phyloP scores from a whole-genome alignment of 148 eudicot genomes.

The Polygonum aviculare region DNA sequence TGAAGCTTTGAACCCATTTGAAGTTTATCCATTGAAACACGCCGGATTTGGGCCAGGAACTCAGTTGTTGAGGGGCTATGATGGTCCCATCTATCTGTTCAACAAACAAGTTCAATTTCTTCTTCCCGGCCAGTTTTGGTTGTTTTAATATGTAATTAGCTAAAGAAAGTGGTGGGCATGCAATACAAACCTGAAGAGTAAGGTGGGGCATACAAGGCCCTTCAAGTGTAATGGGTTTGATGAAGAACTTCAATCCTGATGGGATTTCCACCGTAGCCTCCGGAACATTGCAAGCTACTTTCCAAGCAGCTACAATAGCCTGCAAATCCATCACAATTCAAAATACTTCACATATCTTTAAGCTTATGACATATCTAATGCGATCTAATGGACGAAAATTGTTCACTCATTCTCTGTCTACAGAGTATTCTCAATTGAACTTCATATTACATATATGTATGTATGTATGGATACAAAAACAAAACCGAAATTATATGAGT shows the following conservation, averaged over 20 bases:
- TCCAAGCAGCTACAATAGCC: slow-evolving; percentile 80
- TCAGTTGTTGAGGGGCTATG: slow-evolving; percentile 45
- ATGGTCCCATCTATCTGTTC: slow-evolving; percentile 64
- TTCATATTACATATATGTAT: too few relatives aligned
- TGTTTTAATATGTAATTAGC: not conserved
- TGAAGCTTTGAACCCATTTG: slow-evolving; percentile 73
- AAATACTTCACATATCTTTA: not conserved
- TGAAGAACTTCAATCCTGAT: slow-evolving; percentile 36
- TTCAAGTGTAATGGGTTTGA: slow-evolving; percentile 59
- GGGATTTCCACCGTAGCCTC: slow-evolving; percentile 52
- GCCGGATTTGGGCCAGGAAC: slow-evolving; percentile 64
- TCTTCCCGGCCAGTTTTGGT: not conserved
- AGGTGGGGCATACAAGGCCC: slow-evolving; percentile 82
- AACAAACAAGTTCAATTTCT: not conserved
- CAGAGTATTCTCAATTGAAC: too few relatives aligned
- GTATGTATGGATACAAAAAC: too few relatives aligned
- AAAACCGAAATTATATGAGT: too few relatives aligned
- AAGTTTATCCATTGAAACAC: slow-evolving; percentile 72
- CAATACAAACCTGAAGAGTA: slow-evolving; percentile 41
- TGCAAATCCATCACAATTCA: slow-evolving; percentile 10
- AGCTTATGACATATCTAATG: not conserved
- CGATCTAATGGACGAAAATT: too few relatives aligned
- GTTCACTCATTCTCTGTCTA: too few relatives aligned
- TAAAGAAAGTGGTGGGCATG: not conserved
- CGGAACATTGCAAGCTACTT: slow-evolving; percentile 49